Conservation (phyloP, 169 alveolate species). For the Babesia caballi region DNA sequence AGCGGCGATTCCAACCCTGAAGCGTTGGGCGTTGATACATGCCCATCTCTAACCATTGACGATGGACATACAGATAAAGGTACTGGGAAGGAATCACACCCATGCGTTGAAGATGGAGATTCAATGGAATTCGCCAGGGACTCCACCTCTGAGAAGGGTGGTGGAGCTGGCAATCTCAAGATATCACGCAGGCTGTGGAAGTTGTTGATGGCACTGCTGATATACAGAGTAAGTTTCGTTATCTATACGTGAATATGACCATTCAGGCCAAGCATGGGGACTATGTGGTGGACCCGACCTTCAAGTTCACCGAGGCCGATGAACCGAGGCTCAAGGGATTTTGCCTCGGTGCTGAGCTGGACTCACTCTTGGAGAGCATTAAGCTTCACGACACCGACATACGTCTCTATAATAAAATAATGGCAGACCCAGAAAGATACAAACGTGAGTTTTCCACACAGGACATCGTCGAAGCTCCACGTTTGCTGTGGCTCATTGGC, state of each 20-base stretch:
- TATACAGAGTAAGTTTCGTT: slow-evolving; percentile 42
- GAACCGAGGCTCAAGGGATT: slow-evolving; percentile 37
- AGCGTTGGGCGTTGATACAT: neutral
- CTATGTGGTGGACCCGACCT: slow-evolving; percentile 26
- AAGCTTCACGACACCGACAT: slow-evolving; percentile 21
- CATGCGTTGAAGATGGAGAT: neutral
- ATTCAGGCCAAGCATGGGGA: slow-evolving; percentile 37
- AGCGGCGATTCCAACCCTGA: neutral
- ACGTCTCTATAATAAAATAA: slow-evolving; percentile 6
- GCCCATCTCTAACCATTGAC: neutral
- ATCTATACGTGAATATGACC: neutral
- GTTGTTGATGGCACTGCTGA: slow-evolving; percentile 37
- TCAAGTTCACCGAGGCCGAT: slow-evolving; percentile 35
- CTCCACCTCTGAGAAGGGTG: neutral
- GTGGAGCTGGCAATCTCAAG: slow-evolving; percentile 9
- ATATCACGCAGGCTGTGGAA: slow-evolving; percentile 57
- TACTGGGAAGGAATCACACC: neutral
- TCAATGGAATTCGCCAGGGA: neutral
- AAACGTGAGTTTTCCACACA: slow-evolving; percentile 12
- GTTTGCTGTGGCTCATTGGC: slow-evolving; percentile 48
- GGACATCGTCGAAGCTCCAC: slow-evolving; percentile 47
- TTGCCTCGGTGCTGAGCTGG: slow-evolving; percentile 34
- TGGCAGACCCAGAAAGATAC: neutral
- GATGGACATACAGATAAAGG: neutral
- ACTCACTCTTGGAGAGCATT: slow-evolving; percentile 5